Evolutionary conservation across 2,329 filamentous ascomycete species (phyloP), one percentile per base, ranked within the genome.

Genomic region (Rhinocladiella mackenziei): DNA sequence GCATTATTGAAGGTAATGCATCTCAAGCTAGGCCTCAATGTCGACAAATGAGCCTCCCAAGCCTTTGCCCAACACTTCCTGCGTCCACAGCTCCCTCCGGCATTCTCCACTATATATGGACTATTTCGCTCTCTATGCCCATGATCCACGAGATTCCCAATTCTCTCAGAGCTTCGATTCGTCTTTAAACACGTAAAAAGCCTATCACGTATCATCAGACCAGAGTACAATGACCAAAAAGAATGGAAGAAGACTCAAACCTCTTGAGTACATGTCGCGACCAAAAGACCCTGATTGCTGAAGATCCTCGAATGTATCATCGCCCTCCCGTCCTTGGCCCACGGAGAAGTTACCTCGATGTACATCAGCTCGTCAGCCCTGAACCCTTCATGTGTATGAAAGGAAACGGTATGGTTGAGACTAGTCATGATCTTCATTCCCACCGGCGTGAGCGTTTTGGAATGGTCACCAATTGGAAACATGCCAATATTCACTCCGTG

Each of bases 321-420:
- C 2, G 50, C 54, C 15, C 54, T 39, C 13, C 53, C 54, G 35
- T 55, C 52, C 18, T 45, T 53, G 8, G 53, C 51, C 54, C 54
- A 57, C 6, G 54, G 48, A 3, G 50, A 46, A 10, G 48, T 45
- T 9, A 42, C 50, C 29, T 57, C 53, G 29, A 53, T 45, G 23
- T 57, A 57, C 15, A 46, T 29, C 26, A 55, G 31, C 18, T 57
- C 50, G 20, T 57, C 54, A 5, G 54, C 54, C 17, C 54, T 45
- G 35, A 55, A 55, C 2, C 51, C 54, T 14, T 51, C 41, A 28
- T 57, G 50, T 3, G 36, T 33, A 15, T 57, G 53, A 18, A 57
- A 55, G 34, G 55, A 50, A n/a, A 57, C 46, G 2, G 45, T 43
- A 23, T 57, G 54, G 29, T 57, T 57, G n/a, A 57, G 42, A 43